A percentile compares a stretch with the other conserved stretches of the same genome.
Evolutionary conservation across 2,329 filamentous ascomycete species (phyloP).

Genomic region (Botrytis elliptica): DNA sequence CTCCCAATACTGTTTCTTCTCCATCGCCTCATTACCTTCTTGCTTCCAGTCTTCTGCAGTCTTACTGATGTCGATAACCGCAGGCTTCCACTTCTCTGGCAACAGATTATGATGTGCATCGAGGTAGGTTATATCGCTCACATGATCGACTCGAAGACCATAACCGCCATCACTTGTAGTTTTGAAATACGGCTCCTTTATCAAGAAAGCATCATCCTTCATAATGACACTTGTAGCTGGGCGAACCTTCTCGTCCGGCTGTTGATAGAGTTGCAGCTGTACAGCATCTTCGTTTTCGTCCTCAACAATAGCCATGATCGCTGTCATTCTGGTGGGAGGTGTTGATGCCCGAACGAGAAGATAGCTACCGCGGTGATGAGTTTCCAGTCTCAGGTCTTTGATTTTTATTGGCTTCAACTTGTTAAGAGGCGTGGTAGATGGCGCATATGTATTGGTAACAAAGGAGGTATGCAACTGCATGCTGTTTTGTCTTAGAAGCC

Average conservation of each 20-base stretch:
- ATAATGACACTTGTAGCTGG: conserved; percentile 40
- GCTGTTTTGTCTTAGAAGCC: neutral
- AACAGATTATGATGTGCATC: conserved; percentile 8
- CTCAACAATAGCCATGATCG: conserved; percentile 37
- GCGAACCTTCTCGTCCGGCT: conserved; percentile 42
- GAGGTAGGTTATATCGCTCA: conserved; percentile 34
- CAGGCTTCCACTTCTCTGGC: conserved; percentile 14
- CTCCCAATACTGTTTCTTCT: conserved; percentile 5
- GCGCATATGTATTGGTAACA: conserved; percentile 20
- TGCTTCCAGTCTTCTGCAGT: conserved; percentile 19
- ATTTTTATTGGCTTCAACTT: conserved; percentile 28
- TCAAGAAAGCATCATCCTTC: conserved; percentile 41
- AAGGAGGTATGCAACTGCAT: conserved; percentile 11
- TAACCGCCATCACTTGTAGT: conserved; percentile 42
- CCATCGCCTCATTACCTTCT: conserved; percentile 22
- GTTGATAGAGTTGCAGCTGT: conserved; percentile 45
- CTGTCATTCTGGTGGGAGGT: conserved; percentile 35
- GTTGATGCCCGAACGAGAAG: conserved; percentile 32
- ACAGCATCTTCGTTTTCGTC: conserved; percentile 31
- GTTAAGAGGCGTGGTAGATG: conserved; percentile 9
- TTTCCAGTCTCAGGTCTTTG: conserved; percentile 42
- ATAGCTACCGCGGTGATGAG: conserved; percentile 44
- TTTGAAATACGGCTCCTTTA: conserved; percentile 56
- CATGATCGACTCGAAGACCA: conserved; percentile 42
- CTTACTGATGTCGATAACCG: neutral